Evolutionary conservation across 202 grass and related monocot species (phyloP), one percentile per base, ranked within the genome.

Genomic region (Zizania palustris): DNA sequence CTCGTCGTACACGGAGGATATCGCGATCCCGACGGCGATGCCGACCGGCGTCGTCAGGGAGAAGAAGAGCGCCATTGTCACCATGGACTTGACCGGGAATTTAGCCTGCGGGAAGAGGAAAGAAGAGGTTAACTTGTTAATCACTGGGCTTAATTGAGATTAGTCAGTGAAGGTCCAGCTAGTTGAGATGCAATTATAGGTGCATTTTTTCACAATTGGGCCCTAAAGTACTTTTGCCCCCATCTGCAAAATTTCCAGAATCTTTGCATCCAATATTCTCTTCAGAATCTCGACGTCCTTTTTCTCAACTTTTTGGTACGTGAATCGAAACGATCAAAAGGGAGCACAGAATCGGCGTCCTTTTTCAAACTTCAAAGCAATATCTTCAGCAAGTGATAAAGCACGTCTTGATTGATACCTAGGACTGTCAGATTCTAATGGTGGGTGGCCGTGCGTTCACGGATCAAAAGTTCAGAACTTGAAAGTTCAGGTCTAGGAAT

Each of bases 61-160:
- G 66, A 97, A 91, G 78, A 93, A 89, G 37, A 93, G n/a, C 4
- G 73, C 79, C 93, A 93, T 97, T 9, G 51, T 65, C 14, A 83
- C 28, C 4, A 81, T 59, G 0, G 88, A 86, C 54, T 57, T 87
- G 10, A 75, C 14, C 2, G 66, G 66, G 3, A 91, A 91, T 41
- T 72, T 89, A 2, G 90, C 90, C 93, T 93, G 77, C 2, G 0
- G 7, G 2, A 1, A 34, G 1, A 16, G 18, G 22, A 19, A 35
- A 0, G 2, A 13, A 67, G 16, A 13, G 5, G 8, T 58, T n/a
- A 45, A 56, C 28, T 56, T 10, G 1, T n/a, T 28, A 28, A 28
- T 28, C 28, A 6, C 5, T 56, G 14, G 28, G 28, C 1, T 18
- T 53, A 11, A 71, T 18, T 15, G 13, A 5, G 14, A 54, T 54